Evolutionary conservation across 2,329 filamentous ascomycete genomes (phyloP), one percentile per base, ranked within the genome.

Genomic region (Lachnellula suecica): DNA sequence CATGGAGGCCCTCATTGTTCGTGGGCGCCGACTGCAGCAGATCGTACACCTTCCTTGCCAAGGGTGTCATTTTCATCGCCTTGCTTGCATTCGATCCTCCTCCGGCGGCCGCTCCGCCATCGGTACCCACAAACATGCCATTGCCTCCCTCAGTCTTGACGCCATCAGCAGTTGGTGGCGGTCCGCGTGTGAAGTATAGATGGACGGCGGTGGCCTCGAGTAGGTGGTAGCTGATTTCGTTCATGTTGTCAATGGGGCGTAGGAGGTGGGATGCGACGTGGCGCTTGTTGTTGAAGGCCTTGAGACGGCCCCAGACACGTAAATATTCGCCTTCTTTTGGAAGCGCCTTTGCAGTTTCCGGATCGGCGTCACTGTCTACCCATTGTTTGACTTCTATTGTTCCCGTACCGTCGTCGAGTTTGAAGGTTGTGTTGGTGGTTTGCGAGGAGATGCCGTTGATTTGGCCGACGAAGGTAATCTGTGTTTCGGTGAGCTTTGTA

Each of bases 341-440:
- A 19, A 75, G 69, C 58, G 77, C 78, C 37, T 76, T 74, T 24
- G 70, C 66, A 15, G 71, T 70, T n/a, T 72, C 71, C 34, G 73
- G 67, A 17, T 67, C 67, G 9, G 69, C 70, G 65, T 71, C 70
- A 5, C 71, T 69, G 31, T 79, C 76, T 52, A 89, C 79, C 88
- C 89, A 96, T 70, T 88, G 85, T 76, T 94, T 95, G 61, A 91
- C 92, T 72, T 99, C 95, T 63, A 97, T 87, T 56, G 85, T 79
- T 54, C 91, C 92, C 1, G 95, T 99, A 69, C 94, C 94, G 72
- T 99, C 94, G 73, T 99, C 94, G 64, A 99, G 77, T 66, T 87
- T 89, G 79, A 95, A 96, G 42, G 90, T 96, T 61, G 91, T 85
- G 74, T 96, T 95, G 61, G 93, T 97, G 37, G 87, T 82, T 74